Evolutionary conservation across 352 stramenopile species (phyloP).

Genomic region (Halophytophthora polymorphica): DNA sequence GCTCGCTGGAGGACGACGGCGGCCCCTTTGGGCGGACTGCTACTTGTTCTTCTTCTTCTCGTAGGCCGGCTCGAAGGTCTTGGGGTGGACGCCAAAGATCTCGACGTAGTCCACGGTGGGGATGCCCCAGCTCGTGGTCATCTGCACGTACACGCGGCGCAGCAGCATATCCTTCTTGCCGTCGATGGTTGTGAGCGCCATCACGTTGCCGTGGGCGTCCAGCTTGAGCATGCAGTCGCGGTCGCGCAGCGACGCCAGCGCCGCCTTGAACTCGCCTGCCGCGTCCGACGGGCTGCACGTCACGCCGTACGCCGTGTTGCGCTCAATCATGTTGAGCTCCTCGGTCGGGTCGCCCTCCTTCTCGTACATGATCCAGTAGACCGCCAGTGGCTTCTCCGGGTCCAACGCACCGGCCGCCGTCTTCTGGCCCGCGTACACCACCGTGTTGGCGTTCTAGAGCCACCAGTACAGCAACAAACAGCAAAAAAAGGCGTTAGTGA

Average conservation of each 20-base stretch:
- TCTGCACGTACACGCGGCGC: slow-evolving; percentile 80
- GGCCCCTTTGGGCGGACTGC: not conserved
- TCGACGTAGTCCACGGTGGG: slow-evolving; percentile 82
- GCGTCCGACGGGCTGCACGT: slow-evolving; percentile 39
- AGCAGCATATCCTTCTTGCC: slow-evolving; percentile 61
- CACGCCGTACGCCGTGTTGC: slow-evolving; percentile 78
- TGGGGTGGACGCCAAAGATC: slow-evolving; percentile 71
- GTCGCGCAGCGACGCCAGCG: slow-evolving; percentile 69
- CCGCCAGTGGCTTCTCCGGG: slow-evolving; percentile 53
- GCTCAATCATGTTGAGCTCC: slow-evolving; percentile 85
- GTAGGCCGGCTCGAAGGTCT: slow-evolving; percentile 60
- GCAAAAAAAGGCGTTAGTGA: not conserved
- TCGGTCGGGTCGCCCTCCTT: slow-evolving; percentile 64
- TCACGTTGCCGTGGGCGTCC: slow-evolving; percentile 51
- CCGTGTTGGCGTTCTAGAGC: slow-evolving; percentile 77
- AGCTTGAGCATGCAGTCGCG: slow-evolving; percentile 56
- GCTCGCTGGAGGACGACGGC: not conserved
- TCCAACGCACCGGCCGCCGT: slow-evolving; percentile 47
- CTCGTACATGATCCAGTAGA: slow-evolving; percentile 89
- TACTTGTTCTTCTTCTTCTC: slow-evolving; percentile 86
- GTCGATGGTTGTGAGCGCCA: slow-evolving; percentile 68
- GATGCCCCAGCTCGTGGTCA: slow-evolving; percentile 80
- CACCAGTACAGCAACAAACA: slow-evolving; percentile 1
- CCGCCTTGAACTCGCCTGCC: slow-evolving; percentile 36
- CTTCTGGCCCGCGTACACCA: slow-evolving; percentile 69